Evolutionary conservation across 345 rosid species (phyloP), one percentile per base, ranked within the genome.

Genomic region (Salix purpurea): DNA sequence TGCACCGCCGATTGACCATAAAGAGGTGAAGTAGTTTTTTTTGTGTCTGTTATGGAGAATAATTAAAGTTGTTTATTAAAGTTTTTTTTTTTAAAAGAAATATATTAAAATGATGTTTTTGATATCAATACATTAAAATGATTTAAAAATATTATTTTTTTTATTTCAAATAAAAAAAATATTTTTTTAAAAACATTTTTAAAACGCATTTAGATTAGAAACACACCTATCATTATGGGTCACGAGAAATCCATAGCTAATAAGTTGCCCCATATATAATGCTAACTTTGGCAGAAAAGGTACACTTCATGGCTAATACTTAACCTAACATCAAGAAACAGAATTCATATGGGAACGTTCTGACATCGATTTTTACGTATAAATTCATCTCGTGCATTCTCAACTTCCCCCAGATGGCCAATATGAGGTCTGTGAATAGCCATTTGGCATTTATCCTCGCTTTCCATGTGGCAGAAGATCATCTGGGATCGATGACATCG

Each of bases 341-440:
- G 18, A 36, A n/a, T 26, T 77, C 42, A 65, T 21, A 70, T 39
- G 74, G 24, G 34, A 54, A 36, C 39, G 79, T 54, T 67, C 67
- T 69, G 68, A 15, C 50, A 77, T 50, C 75, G 73, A 28, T 52
- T 50, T 24, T 23, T 28, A 4, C 52, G 30, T 32, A 21, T 16
- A 14, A 15, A 0, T 52, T 32, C 30, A 26, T 79, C 79, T 76
- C 72, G 79, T 74, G 76, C 81, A 34, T 73, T 80, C 81, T 72
- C 77, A 75, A 78, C 73, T 61, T 37, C 79, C 58, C 34, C 37
- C 37, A 36, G 7, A 36, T 36, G 7, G 37, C 37, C 37, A 4
- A 50, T 64, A 4, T 74, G 76, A 68, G 61, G 77, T 61, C 65
- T 30, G 9, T 46, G 61, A 71, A 74, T 67, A 54, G 72, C 81